Evolutionary conservation across 345 rosid genomes (phyloP), one percentile per base, ranked within the genome.

Genomic region (Pistacia atlantica): DNA sequence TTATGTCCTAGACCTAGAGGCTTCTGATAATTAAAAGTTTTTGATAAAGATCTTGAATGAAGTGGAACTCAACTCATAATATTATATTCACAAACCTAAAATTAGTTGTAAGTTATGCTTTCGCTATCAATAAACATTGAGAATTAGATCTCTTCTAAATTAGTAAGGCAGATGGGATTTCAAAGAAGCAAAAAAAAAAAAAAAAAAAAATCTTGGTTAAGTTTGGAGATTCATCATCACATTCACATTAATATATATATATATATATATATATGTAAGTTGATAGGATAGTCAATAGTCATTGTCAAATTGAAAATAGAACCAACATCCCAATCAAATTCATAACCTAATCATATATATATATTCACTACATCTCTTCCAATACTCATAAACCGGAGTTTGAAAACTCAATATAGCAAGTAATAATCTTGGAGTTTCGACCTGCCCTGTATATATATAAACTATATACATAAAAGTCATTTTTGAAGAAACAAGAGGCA

Each of bases 281-380:
- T 33, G 8, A 8, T 68, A 13, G 28, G 10, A 22, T n/a, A 5
- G 9, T 22, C 25, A 54, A 55, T 18, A n/a, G 64, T 56, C 64
- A 20, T n/a, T 71, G 64, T 71, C 74, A 71, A n/a, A 35, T n/a
- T 56, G 63, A 33, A 20, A n/a, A 35, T 20, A 37, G 6, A 18
- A 56, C 17, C 46, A 71, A 55, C 62, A 69, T 33, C 33, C 45
- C 59, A 13, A 28, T 28, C 58, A 56, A 55, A 56, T 20, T 37
- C 52, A 33, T 1, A 9, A 69, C 14, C 61, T 69, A 33, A 69
- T 54, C 48, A 18, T 3, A n/a, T n/a, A 18, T 3, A 13, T n/a
- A 17, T 9, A 55, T 55, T 56, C 33, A 33, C 5, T 33, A 35
- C 55, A 70, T 1, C 5, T 45, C 35, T 46, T 46, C n/a, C 55